A percentile compares a stretch with the other conserved stretches of the same genome.
Evolutionary conservation across 2,329 filamentous ascomycete species (phyloP).

Genomic region (Ophiocordyceps camponoti-rufipedis): DNA sequence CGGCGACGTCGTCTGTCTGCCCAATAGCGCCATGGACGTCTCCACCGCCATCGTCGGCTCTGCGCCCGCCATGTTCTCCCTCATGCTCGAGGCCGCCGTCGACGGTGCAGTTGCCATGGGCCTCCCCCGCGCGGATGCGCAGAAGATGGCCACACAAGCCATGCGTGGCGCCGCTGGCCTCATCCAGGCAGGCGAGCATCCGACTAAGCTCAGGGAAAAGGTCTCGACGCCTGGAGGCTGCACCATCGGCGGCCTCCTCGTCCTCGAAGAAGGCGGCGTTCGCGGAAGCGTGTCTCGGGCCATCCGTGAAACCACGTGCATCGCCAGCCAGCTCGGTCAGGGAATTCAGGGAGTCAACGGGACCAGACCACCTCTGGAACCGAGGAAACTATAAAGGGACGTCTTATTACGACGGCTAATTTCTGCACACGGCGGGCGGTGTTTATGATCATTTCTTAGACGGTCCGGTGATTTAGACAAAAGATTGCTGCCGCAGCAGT

Average conservation of each 20-base stretch:
- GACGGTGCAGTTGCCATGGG: constrained; percentile 70
- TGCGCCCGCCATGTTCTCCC: constrained; percentile 57
- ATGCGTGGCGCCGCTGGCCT: constrained; percentile 57
- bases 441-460: not conserved
- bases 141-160: constrained; percentile 61
- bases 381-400: not conserved
- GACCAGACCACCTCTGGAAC: constrained; percentile 6
- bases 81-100: constrained; percentile 57
- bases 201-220: constrained; percentile 55
- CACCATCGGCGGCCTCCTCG: constrained; percentile 55
- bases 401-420: not conserved
- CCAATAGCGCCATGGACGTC: constrained; percentile 51
- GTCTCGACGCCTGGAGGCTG: constrained; percentile 64
- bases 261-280: constrained; percentile 55
- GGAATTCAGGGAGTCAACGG: constrained; percentile 19
- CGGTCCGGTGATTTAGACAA: not conserved
- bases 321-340: constrained; percentile 42
- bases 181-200: constrained; percentile 55
- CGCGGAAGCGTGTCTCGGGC: constrained; percentile 49
- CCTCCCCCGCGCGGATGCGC: constrained; percentile 51
- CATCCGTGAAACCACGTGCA: constrained; percentile 50
- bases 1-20: constrained; percentile 51
- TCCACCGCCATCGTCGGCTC: constrained; percentile 58
- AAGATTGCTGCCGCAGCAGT: not conserved
- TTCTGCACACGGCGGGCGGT: not conserved